A percentile compares a stretch with the other conserved stretches of the same genome.
Conservation (phyloP, 495 filamentous ascomycete genomes). For the Coniosporium apollinis region DNA sequence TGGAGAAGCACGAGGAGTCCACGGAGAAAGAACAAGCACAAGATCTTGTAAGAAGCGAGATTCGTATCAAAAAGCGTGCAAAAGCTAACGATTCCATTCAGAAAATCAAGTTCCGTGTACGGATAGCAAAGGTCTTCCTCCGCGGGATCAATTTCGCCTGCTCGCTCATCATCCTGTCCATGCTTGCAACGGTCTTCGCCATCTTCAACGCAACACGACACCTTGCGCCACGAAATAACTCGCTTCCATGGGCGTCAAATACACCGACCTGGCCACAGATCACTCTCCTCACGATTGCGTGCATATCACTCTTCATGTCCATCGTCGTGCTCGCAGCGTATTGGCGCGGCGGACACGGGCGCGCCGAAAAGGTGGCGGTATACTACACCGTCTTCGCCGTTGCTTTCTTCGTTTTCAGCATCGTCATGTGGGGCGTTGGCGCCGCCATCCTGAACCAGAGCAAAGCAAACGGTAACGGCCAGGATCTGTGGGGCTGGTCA, state of each 20-base stretch:
- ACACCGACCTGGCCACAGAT: slow-evolving; percentile 86
- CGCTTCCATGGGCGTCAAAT: slow-evolving; percentile 65
- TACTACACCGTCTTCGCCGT: slow-evolving; percentile 91
- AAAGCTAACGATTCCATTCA: slow-evolving; percentile 28
- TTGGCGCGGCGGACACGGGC: slow-evolving; percentile 71
- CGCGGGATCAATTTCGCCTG: slow-evolving; percentile 92
- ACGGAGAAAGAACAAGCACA: slow-evolving; percentile 67
- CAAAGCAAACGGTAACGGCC: slow-evolving; percentile 48
- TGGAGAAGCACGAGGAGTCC: slow-evolving; percentile 62
- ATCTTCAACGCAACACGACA: slow-evolving; percentile 74
- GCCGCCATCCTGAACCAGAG: slow-evolving; percentile 70
- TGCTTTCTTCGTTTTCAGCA: slow-evolving; percentile 82
- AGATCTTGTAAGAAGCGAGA: slow-evolving; percentile 56
- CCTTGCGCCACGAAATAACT: slow-evolving; percentile 55
- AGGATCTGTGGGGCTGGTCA: slow-evolving; percentile 95
- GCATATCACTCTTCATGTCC: slow-evolving; percentile 63
- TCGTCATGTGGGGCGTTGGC: slow-evolving; percentile 81
- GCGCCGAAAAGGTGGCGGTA: slow-evolving; percentile 79
- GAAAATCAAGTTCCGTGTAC: slow-evolving; percentile 85
- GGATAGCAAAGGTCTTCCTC: slow-evolving; percentile 85
- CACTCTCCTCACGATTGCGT: slow-evolving; percentile 56
- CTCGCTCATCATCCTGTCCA: slow-evolving; percentile 80
- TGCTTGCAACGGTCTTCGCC: slow-evolving; percentile 66
- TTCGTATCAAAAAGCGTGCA: no score
- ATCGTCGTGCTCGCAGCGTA: slow-evolving; percentile 72